Conservation (phyloP, 768 basidiomycete species). For the Butyriboletus loyo region DNA sequence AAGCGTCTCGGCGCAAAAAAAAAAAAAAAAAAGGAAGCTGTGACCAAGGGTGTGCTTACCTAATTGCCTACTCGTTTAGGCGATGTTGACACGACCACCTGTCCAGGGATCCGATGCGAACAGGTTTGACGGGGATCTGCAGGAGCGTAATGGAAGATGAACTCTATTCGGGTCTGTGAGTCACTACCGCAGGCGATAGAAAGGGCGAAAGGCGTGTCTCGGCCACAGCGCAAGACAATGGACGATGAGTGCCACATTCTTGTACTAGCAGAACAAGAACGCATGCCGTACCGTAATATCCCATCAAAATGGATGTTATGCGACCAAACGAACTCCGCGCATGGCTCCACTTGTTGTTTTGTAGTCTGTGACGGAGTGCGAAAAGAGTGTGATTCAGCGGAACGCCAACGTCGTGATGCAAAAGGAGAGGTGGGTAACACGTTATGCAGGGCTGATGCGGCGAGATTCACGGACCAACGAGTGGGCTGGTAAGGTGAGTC, state of each 20-base stretch:
- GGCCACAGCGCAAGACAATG: constrained; percentile 9
- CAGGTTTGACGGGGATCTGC: constrained; percentile 27
- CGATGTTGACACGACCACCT: constrained; percentile 15
- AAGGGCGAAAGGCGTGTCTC: constrained; percentile 7
- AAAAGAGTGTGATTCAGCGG: constrained; percentile 12
- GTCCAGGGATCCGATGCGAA: constrained; percentile 13
- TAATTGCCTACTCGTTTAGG: constrained; percentile 23
- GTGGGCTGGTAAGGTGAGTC: constrained; percentile 19
- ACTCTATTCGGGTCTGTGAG: constrained; percentile 12
- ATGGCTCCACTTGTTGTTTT: not conserved
- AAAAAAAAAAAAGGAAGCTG: constrained; percentile 30
- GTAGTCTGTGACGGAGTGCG: constrained; percentile 7
- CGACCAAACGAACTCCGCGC: constrained; percentile 14
- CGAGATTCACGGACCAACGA: constrained; percentile 21
- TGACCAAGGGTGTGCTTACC: constrained; percentile 13
- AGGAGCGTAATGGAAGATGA: not conserved
- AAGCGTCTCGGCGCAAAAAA: constrained; percentile 24
- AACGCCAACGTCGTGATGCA: not conserved
- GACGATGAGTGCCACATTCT: constrained; percentile 1
- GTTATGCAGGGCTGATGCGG: constrained; percentile 17
- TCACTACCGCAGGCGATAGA: constrained; percentile 1
- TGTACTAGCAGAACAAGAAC: constrained; percentile 11
- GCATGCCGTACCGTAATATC: constrained; percentile 1
- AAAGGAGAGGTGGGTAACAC: constrained; percentile 8
- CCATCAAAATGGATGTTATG: constrained; percentile 12